Evolutionary conservation across 129 eudicot species (phyloP), one percentile per base, ranked within the genome.

Genomic region (Flaveria ramosissima): DNA sequence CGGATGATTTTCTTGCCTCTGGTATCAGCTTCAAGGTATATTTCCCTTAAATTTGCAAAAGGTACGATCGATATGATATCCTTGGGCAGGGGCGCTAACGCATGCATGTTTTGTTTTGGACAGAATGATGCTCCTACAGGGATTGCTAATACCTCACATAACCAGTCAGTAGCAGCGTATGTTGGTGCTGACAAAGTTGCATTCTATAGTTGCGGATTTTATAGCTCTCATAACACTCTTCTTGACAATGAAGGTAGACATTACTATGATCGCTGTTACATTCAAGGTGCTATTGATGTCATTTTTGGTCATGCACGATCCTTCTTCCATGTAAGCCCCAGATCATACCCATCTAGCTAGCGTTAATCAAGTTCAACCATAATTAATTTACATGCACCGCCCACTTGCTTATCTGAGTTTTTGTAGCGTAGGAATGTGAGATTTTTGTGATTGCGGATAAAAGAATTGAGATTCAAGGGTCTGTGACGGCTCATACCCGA

Each of bases 1-100:
- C 97, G 65, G 81, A 85, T 26, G 68, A 93, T 72, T 84, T 87
- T 69, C 43, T 93, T 62, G 96, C 85, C 80, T 93, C 69, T 70
- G 98, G 97, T 70, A 89, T 93, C 68, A 88, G 92, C 86, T 87
- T 93, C 86, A 93, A 93, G 97, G 98, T 93, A 79, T 70, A 50
- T 32, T 32, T 32, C 39, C 7, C 5, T 32, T 27, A 27, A 27
- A 1, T 27, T 27, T 32, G 39, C 7, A 32, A 32, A 32, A 32
- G 39, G 39, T 32, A 32, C 7, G 39, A 32, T 32, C 7, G 39
- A 32, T 32, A 32, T 32, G 39, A 32, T 32, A 32, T 32, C 39
- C 39, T 32, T 0, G 6, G 7, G 6, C 7, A 27, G 32, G 36
- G 39, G 39, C 7, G 7, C 39, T 32, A 32, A 32, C 7, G 3